Evolutionary conservation across 495 filamentous ascomycete genomes (phyloP).

Genomic region (Aspergillus conjunctus): DNA sequence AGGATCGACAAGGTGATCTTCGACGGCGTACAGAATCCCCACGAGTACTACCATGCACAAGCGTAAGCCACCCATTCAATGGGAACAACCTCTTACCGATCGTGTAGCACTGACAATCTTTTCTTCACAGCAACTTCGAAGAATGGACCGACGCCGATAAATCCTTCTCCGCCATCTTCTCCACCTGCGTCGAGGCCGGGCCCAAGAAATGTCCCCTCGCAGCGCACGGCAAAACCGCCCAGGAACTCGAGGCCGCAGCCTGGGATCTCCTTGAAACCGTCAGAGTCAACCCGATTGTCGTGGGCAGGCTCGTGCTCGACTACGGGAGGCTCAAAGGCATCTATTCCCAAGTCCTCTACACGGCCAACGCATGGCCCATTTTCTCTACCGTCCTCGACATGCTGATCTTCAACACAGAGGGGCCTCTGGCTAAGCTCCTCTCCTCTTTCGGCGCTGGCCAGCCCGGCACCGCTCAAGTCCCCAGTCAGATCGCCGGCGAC

Average conservation of each 20-base stretch:
- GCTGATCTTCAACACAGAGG: neutral
- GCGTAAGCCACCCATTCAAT: slow-evolving; percentile 5
- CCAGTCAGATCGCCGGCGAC: neutral
- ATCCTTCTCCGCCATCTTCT: slow-evolving; percentile 10
- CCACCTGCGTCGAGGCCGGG: slow-evolving; percentile 8
- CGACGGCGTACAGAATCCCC: slow-evolving; percentile 44
- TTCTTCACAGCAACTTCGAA: slow-evolving; percentile 8
- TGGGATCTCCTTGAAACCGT: slow-evolving; percentile 3
- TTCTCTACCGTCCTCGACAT: neutral
- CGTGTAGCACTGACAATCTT: neutral
- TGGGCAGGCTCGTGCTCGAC: slow-evolving; percentile 7
- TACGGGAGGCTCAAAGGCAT: slow-evolving; percentile 3
- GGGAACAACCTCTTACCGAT: neutral
- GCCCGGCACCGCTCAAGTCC: neutral
- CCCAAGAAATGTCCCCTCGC: slow-evolving; percentile 7
- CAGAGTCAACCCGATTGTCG: neutral
- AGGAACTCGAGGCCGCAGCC: slow-evolving; percentile 12
- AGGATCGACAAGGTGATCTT: slow-evolving; percentile 44
- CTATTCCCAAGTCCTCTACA: slow-evolving; percentile 5
- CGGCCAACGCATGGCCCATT: neutral
- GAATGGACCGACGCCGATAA: slow-evolving; percentile 11
- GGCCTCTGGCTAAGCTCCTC: neutral
- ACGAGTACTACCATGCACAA: slow-evolving; percentile 37
- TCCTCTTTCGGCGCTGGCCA: neutral
- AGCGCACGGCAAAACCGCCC: slow-evolving; percentile 2